Evolutionary conservation across 2,329 filamentous ascomycete genomes (phyloP), one percentile per base, ranked within the genome.

Genomic region (Monosporascus cannonballus): DNA sequence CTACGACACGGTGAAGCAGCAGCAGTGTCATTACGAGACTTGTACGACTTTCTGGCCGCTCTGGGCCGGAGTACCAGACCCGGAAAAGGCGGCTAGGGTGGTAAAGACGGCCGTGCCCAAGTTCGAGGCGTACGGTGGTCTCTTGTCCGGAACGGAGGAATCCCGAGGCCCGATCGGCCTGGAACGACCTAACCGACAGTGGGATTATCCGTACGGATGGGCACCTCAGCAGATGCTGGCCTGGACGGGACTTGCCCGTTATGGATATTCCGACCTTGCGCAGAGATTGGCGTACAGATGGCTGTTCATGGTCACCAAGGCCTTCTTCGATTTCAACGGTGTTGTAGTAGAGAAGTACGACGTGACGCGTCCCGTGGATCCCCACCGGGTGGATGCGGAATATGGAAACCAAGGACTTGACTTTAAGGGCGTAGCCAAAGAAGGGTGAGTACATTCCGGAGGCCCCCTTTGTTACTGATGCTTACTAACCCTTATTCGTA

Each of bases 271-370:
- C 27, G 89, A 93, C 24, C 92, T 96, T 56, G 91, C 91, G 2
- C 89, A 96, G 73, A 80, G 91, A 36, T 73, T 99, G 58, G 89
- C 90, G 0, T 99, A 99, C 73, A 91, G 94, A 71, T 99, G 94
- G 94, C 75, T 96, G 50, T 96, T 92, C 69, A 97, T 97, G 93
- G 91, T 96, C 64, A 96, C 90, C 54, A 96, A 96, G 73, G 92
- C 94, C 0, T 97, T 97, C 73, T 92, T 96, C 55, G 93, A 99
- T 70, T 97, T 93, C 77, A 97, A 97, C 67, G 94, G 94, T 39
- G 91, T 96, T 8, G 93, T 99, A 2, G 94, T 97, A 6, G 94
- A 99, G 73, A 99, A 99, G 75, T 99, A 99, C 74, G 90, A 99
- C 71, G 94, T 99, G 55, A 97, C 93, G 20, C 78, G 90, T 52